phyloP scores from a whole-genome alignment of 306 rosid genomes.

The Argentina anserina region DNA sequence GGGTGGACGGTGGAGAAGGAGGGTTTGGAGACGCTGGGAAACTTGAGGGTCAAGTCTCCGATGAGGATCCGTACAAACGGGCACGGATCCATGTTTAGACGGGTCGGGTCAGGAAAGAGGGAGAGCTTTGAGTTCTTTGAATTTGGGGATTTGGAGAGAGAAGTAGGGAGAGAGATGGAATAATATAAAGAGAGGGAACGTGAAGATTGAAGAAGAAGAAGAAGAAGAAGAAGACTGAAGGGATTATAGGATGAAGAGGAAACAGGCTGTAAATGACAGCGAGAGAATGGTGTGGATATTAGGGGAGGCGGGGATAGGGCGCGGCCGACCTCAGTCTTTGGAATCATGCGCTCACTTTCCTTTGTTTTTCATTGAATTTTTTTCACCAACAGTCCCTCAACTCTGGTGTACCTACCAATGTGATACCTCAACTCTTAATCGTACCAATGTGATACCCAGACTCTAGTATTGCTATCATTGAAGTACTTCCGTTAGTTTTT shows the following conservation, averaged over 20 bases:
- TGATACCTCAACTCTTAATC: too few species aligned
- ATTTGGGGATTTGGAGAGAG: neutral
- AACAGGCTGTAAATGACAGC: conserved; percentile 12
- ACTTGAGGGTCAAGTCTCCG: conserved; percentile 63
- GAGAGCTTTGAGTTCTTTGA: neutral
- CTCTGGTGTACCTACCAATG: too few species aligned
- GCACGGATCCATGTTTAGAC: conserved; percentile 64
- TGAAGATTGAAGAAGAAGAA: neutral
- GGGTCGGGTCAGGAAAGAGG: neutral
- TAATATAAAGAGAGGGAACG: neutral
- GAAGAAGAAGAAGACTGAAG: neutral
- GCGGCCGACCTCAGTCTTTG: neutral
- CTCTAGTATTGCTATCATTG: too few species aligned
- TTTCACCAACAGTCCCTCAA: too few species aligned
- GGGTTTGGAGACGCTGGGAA: conserved; percentile 40
- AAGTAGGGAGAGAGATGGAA: neutral
- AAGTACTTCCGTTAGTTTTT: too few species aligned
- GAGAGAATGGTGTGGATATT: neutral
- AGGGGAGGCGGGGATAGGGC: neutral
- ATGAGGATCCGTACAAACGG: conserved; percentile 66
- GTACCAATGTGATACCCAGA: too few species aligned
- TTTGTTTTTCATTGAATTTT: neutral
- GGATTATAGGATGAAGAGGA: neutral
- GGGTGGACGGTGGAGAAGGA: conserved; percentile 59
- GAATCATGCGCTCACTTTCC: neutral